phyloP scores from a whole-genome alignment of 2,329 filamentous ascomycete genomes.

The Dactylellina cionopaga region DNA sequence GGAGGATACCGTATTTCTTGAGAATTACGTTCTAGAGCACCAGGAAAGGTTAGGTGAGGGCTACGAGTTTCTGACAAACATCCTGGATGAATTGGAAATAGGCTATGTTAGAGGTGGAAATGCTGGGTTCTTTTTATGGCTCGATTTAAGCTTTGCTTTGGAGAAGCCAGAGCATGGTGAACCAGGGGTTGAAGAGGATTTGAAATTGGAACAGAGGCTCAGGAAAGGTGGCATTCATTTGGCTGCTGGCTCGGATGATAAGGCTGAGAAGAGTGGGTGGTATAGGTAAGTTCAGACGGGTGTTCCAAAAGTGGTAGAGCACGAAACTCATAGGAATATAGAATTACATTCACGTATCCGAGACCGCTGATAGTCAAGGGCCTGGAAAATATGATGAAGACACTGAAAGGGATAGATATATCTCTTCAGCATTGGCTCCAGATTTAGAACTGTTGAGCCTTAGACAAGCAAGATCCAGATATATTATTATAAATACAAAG shows the following conservation, averaged over 20 bases:
- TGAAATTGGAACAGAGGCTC: slow-evolving; percentile 59
- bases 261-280: slow-evolving; percentile 61
- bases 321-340: neutral
- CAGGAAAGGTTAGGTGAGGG: slow-evolving; percentile 60
- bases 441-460: too few relatives aligned
- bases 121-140: slow-evolving; percentile 69
- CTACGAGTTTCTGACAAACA: slow-evolving; percentile 61
- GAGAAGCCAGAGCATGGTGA: slow-evolving; percentile 7
- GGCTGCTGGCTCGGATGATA: slow-evolving; percentile 59
- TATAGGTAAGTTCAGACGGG: slow-evolving; percentile 58
- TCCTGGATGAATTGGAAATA: slow-evolving; percentile 62
- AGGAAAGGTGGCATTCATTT: slow-evolving; percentile 60
- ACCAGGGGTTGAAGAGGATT: slow-evolving; percentile 54
- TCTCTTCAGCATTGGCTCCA: too few relatives aligned
- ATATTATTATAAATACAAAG: too few relatives aligned
- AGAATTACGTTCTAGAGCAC: slow-evolving; percentile 64
- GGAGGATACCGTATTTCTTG: slow-evolving; percentile 63
- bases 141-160: slow-evolving; percentile 62
- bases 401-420: slow-evolving; percentile 4
- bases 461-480: too few relatives aligned
- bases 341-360: slow-evolving; percentile 28
- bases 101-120: slow-evolving; percentile 65
- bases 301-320: neutral
- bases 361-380: slow-evolving; percentile 2
- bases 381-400: slow-evolving; percentile 14